A percentile compares a stretch with the other conserved stretches of the same genome.
Evolutionary conservation across 2,329 filamentous ascomycete species (phyloP).

Genomic region (Hypoxylon sp.): DNA sequence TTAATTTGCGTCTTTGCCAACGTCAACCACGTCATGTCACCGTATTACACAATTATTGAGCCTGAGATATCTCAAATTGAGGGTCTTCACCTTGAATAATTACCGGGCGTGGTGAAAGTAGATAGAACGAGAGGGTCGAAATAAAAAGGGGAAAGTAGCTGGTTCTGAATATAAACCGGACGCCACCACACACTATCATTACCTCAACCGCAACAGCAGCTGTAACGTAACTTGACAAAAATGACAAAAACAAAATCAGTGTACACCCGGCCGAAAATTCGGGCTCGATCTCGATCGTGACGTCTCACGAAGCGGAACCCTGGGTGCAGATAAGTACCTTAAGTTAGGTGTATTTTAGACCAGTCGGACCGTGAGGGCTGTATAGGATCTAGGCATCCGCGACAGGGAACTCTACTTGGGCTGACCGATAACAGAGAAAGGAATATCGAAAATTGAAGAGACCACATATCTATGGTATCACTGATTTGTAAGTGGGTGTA

Average conservation of each 20-base stretch:
- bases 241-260: not conserved
- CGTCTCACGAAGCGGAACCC: slow-evolving; percentile 1
- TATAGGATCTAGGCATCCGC: not conserved
- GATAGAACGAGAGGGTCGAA: not conserved
- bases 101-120: not conserved
- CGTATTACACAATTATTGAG: not conserved
- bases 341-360: not conserved
- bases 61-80: not conserved
- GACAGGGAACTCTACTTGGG: not conserved
- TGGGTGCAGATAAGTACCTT: not conserved
- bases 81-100: not conserved
- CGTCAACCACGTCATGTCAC: not conserved
- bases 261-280: not conserved
- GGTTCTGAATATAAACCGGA: not conserved
- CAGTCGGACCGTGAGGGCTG: slow-evolving; percentile 1
- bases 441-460: not conserved
- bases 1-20: not conserved
- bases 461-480: not conserved
- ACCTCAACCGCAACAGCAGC: too few species aligned
- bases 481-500: slow-evolving; percentile 5
- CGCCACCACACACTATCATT: not conserved
- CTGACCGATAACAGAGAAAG: not conserved
- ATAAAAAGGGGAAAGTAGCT: not conserved
- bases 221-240: slow-evolving; percentile 3
- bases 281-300: not conserved